Conservation (phyloP, 2,329 filamentous ascomycete species). For the Alternaria incomplexa region DNA sequence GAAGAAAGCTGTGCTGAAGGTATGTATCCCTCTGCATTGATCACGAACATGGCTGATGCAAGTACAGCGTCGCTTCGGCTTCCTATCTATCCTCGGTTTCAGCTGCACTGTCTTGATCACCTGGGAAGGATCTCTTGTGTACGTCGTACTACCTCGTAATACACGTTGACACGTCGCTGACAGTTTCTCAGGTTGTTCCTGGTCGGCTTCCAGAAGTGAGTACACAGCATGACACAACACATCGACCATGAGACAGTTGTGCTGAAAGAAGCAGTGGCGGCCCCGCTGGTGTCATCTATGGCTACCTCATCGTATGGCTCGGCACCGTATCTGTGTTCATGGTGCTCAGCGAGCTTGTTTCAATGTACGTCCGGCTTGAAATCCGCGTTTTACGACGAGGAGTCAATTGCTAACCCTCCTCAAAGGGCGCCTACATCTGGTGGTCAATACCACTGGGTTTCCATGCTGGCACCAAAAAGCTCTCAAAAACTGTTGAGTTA, state of each 20-base stretch:
- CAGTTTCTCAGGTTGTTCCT: conserved; percentile 19
- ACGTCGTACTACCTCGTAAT: not conserved
- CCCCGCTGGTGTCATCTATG: conserved; percentile 38
- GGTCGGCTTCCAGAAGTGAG: conserved; percentile 27
- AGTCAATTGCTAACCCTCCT: not conserved
- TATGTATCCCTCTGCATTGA: not conserved
- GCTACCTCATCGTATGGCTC: conserved; percentile 36
- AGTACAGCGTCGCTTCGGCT: conserved; percentile 33
- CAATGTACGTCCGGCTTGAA: conserved; percentile 29
- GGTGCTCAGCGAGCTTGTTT: conserved; percentile 41
- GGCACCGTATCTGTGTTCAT: conserved; percentile 37
- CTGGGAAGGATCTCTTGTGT: conserved; percentile 37
- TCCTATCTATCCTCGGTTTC: conserved; percentile 34
- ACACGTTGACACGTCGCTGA: conserved; percentile 10
- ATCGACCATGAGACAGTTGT: not conserved
- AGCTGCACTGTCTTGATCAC: conserved; percentile 38
- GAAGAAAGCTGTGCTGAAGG: conserved; percentile 34
- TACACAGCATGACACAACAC: not conserved
- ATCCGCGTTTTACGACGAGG: not conserved
- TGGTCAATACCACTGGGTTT: conserved; percentile 47
- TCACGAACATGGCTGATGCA: not conserved
- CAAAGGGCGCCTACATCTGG: conserved; percentile 37
- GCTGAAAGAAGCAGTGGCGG: conserved; percentile 29
- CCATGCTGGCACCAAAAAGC: conserved; percentile 49
- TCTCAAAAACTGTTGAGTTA: conserved; percentile 51